These are phyloP conservation scores for Floccularia luteovirens DNA, from an alignment of 768 basidiomycete genomes.

Conservation along the genomic window DNA sequence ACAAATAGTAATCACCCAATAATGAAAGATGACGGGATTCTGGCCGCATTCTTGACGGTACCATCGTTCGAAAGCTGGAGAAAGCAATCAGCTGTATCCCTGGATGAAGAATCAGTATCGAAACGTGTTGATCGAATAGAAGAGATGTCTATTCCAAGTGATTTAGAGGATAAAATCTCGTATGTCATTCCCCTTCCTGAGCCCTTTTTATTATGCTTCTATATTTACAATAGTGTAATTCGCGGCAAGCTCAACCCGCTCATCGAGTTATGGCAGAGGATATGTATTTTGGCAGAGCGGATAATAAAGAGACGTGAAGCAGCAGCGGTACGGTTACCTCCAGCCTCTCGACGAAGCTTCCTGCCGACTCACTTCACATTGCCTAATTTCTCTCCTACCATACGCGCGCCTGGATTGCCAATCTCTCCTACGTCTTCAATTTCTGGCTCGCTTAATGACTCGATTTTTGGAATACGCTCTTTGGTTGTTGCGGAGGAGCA, in stretches of 20 bases:
- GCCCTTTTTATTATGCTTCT: slow-evolving; percentile 2
- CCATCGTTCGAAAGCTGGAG: slow-evolving; percentile 84
- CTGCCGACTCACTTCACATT: slow-evolving; percentile 67
- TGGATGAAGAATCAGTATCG: slow-evolving; percentile 83
- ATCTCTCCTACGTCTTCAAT: slow-evolving; percentile 25
- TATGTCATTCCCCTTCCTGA: slow-evolving; percentile 20
- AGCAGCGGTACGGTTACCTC: slow-evolving; percentile 75
- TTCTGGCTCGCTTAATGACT: slow-evolving; percentile 21
- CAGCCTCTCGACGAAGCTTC: slow-evolving; percentile 55
- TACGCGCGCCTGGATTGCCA: slow-evolving; percentile 25
- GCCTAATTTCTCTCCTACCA: slow-evolving; percentile 34
- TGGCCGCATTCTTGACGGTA: slow-evolving; percentile 77
- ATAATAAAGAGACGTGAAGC: slow-evolving; percentile 87
- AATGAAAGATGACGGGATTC: slow-evolving; percentile 78
- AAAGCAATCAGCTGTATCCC: slow-evolving; percentile 63
- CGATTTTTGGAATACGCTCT: slow-evolving; percentile 19
- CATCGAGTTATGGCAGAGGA: slow-evolving; percentile 89
- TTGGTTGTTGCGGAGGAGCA: slow-evolving; percentile 29
- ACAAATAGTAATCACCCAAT: slow-evolving; percentile 75
- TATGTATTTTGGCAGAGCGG: slow-evolving; percentile 82
- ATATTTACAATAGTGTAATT: slow-evolving; percentile 43
- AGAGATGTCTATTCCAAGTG: slow-evolving; percentile 90
- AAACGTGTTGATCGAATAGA: slow-evolving; percentile 76
- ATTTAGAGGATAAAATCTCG: slow-evolving; percentile 87
- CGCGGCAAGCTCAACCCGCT: slow-evolving; percentile 67